Conservation (phyloP, 2,329 filamentous ascomycete genomes). For the Paecilomyces fulvus region DNA sequence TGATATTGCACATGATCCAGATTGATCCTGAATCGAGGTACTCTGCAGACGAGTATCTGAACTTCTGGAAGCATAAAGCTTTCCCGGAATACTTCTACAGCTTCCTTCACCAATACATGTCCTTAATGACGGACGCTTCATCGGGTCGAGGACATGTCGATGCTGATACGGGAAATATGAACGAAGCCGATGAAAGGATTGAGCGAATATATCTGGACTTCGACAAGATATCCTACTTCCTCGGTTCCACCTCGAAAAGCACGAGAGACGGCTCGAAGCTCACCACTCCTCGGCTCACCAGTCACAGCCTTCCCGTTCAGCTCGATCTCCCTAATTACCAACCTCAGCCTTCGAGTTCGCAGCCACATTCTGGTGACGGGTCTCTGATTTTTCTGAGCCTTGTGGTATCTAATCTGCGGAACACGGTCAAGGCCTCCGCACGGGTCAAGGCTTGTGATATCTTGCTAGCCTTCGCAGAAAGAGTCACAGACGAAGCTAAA, state of each 20-base stretch:
- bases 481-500: conserved; percentile 89
- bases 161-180: conserved; percentile 61
- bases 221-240: conserved; percentile 93
- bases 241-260: conserved; percentile 61
- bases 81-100: conserved; percentile 97
- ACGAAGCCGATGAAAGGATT: conserved; percentile 87
- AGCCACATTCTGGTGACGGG: conserved; percentile 69
- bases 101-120: conserved; percentile 97
- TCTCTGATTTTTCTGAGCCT: conserved; percentile 87
- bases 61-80: conserved; percentile 83
- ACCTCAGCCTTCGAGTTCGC: conserved; percentile 54
- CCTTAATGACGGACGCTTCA: conserved; percentile 82
- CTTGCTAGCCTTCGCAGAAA: conserved; percentile 81
- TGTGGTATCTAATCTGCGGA: conserved; percentile 79
- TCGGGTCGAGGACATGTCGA: conserved; percentile 67
- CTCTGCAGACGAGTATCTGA: conserved; percentile 85
- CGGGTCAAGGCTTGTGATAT: conserved; percentile 85
- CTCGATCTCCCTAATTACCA: conserved; percentile 82
- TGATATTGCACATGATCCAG: conserved; percentile 95
- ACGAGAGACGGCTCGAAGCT: conserved; percentile 23
- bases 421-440: conserved; percentile 80
- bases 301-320: conserved; percentile 57
- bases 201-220: conserved; percentile 90
- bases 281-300: conserved; percentile 24
- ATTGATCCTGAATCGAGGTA: conserved; percentile 86